Evolutionary conservation across 2,329 filamentous ascomycete genomes (phyloP).

Genomic region (Fusarium sp.): DNA sequence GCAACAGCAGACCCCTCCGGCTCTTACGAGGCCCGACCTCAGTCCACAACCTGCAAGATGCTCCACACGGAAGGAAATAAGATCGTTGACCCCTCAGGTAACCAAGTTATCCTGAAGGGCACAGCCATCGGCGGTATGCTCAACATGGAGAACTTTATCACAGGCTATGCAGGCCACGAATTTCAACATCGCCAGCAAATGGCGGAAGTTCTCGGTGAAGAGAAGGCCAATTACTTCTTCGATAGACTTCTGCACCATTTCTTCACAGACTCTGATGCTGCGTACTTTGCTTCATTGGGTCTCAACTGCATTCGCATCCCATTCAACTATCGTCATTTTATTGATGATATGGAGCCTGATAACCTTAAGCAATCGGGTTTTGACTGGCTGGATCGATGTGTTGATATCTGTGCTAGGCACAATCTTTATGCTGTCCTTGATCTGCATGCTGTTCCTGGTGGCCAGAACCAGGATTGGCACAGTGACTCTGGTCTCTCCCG

Average conservation of each 20-base stretch:
- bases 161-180: conserved; percentile 70
- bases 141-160: conserved; percentile 72
- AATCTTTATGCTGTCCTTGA: conserved; percentile 60
- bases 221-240: conserved; percentile 71
- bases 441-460: conserved; percentile 58
- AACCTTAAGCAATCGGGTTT: conserved; percentile 62
- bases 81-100: conserved; percentile 59
- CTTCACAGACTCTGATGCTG: conserved; percentile 68
- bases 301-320: conserved; percentile 70
- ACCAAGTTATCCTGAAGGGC: conserved; percentile 58
- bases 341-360: conserved; percentile 63
- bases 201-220: conserved; percentile 62
- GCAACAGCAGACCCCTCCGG: conserved; percentile 15
- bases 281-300: conserved; percentile 66
- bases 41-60: conserved; percentile 44
- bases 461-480: conserved; percentile 63
- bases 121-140: conserved; percentile 50
- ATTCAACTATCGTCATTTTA: conserved; percentile 70
- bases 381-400: conserved; percentile 60
- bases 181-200: conserved; percentile 66
- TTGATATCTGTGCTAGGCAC: conserved; percentile 58
- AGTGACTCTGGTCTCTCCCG: conserved; percentile 53
- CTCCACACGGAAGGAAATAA: conserved; percentile 48
- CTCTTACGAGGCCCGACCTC: conserved; percentile 3
- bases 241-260: conserved; percentile 68